Evolutionary conservation across 2,329 filamentous ascomycete species (phyloP).

Genomic region (Neofusicoccum kwambonambiense): DNA sequence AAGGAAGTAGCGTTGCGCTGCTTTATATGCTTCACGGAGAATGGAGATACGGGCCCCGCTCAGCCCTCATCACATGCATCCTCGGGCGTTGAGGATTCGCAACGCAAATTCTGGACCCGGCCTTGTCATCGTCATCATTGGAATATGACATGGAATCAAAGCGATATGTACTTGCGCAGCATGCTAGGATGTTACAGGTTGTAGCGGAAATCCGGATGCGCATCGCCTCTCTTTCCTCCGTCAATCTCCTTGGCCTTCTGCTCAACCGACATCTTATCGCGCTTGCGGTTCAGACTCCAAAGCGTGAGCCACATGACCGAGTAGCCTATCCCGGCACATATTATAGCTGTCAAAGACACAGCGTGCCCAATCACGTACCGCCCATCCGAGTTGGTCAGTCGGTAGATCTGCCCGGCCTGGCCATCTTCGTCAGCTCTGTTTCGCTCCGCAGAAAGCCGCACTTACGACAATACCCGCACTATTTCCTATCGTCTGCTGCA

Average conservation of each 20-base stretch:
- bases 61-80: too few relatives aligned
- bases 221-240: not conserved
- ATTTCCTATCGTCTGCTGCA: conserved; percentile 72
- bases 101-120: too few relatives aligned
- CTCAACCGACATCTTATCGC: not conserved
- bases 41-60: too few relatives aligned
- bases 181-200: not conserved
- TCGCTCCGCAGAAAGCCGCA: not conserved
- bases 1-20: too few relatives aligned
- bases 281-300: not conserved
- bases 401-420: not conserved
- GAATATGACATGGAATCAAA: too few relatives aligned
- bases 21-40: too few relatives aligned
- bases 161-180: too few relatives aligned
- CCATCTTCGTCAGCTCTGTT: not conserved
- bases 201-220: not conserved
- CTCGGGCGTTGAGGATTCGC: too few relatives aligned
- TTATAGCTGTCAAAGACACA: not conserved
- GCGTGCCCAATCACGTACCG: not conserved
- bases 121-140: too few relatives aligned
- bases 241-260: not conserved
- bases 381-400: not conserved
- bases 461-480: conserved; percentile 49
- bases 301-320: not conserved
- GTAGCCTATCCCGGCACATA: not conserved